A percentile compares a stretch with the other conserved stretches of the same genome.
Conservation (phyloP, 306 rosid species). For the Clitoria ternatea region DNA sequence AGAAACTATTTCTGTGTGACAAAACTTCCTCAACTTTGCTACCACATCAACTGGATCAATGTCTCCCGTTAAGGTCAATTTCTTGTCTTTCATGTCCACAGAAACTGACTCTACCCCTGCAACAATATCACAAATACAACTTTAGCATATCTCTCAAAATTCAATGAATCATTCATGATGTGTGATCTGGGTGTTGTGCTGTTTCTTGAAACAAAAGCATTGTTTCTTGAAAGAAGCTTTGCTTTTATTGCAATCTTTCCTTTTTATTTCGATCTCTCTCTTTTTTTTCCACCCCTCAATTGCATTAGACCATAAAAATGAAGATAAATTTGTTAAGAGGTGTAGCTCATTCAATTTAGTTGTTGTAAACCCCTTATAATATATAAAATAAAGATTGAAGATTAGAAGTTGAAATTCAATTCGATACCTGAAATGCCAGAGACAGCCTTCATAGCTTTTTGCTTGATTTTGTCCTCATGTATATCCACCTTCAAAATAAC, state of each 20-base stretch:
- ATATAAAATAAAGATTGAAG: not conserved
- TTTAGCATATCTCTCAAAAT: not conserved
- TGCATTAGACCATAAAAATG: no score
- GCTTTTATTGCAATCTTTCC: not conserved
- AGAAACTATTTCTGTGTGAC: slow-evolving; percentile 38
- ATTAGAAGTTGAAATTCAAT: not conserved
- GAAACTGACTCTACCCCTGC: slow-evolving; percentile 54
- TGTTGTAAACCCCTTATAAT: no score
- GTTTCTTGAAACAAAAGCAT: not conserved
- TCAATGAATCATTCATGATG: not conserved
- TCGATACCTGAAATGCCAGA: slow-evolving; percentile 56
- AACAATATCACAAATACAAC: not conserved
- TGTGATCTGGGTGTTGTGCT: not conserved
- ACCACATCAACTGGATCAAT: slow-evolving; percentile 52
- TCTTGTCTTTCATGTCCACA: slow-evolving; percentile 54
- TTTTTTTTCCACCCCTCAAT: no score
- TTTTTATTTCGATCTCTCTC: not conserved
- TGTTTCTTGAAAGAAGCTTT: not conserved
- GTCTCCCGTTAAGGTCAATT: slow-evolving; percentile 51
- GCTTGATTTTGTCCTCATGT: slow-evolving; percentile 40
- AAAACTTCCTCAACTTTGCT: slow-evolving; percentile 52
- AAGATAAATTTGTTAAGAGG: no score
- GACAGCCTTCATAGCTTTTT: slow-evolving; percentile 52
- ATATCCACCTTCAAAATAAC: slow-evolving; percentile 47
- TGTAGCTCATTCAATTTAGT: no score